phyloP scores from a whole-genome alignment of 1,284 basidiomycete genomes.

The Quambalaria eucalypti region DNA sequence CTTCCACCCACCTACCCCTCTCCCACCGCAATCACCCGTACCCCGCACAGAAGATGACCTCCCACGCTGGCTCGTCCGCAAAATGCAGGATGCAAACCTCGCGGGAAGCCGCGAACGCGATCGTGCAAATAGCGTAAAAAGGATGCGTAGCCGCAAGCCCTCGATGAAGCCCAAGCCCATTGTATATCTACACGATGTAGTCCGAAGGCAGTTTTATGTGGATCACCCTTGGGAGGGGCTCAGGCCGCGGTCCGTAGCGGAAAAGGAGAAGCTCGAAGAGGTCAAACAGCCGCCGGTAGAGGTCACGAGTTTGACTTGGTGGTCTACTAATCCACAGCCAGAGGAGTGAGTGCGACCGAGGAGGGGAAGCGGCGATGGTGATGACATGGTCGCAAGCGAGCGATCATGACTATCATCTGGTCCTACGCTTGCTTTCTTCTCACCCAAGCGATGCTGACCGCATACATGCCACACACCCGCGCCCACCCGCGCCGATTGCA shows the following conservation, averaged over 20 bases:
- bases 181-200: constrained; percentile 71
- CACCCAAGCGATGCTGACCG: background rate
- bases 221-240: constrained; percentile 96
- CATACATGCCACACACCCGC: too few species aligned
- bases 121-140: constrained; percentile 25
- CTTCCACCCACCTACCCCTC: constrained; percentile 73
- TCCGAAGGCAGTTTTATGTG: constrained; percentile 81
- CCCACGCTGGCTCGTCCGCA: constrained; percentile 6
- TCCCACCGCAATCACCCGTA: constrained; percentile 66
- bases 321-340: constrained; percentile 61
- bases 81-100: constrained; percentile 9
- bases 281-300: constrained; percentile 1
- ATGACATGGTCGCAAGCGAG: background rate
- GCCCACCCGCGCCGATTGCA: too few species aligned
- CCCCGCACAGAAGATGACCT: constrained; percentile 50
- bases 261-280: constrained; percentile 51
- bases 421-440: background rate
- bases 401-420: background rate
- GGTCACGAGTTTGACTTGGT: constrained; percentile 4
- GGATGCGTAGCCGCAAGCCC: constrained; percentile 50
- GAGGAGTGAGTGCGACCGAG: constrained; percentile 68
- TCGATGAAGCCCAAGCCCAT: constrained; percentile 59
- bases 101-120: constrained; percentile 17
- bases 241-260: constrained; percentile 67
- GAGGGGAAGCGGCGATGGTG: background rate